Percentiles rank a stretch among this genome's conserved stretches.
phyloP scores from a whole-genome alignment of 2,329 filamentous ascomycete species.

The Trichoderma sp. region DNA sequence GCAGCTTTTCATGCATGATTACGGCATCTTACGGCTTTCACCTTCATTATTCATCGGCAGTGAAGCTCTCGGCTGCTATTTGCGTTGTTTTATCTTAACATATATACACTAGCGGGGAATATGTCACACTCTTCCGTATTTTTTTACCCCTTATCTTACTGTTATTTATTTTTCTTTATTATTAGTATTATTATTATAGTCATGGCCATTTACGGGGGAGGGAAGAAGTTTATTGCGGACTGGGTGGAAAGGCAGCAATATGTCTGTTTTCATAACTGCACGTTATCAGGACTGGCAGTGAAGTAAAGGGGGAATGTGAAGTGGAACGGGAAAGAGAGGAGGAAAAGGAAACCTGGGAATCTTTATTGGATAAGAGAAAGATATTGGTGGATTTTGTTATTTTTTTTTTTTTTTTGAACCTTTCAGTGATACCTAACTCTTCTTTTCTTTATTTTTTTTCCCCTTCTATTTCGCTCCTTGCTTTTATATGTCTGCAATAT shows the following conservation, averaged over 20 bases:
- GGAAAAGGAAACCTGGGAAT: background rate
- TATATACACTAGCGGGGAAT: constrained; percentile 17
- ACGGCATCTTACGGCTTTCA: constrained; percentile 22
- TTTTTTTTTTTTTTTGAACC: background rate
- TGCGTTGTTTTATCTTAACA: background rate
- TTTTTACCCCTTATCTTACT: background rate
- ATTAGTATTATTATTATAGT: background rate
- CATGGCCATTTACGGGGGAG: background rate
- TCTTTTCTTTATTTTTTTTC: constrained; percentile 4
- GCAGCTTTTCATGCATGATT: constrained; percentile 12
- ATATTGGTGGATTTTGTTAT: constrained; percentile 12
- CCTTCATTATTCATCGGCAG: constrained; percentile 17
- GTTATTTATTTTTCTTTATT: background rate
- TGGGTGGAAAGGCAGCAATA: background rate
- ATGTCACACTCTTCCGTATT: constrained; percentile 15
- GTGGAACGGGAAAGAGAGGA: background rate
- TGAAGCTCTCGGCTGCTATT: constrained; percentile 9
- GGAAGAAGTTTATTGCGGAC: background rate
- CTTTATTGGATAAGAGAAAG: constrained; percentile 3
- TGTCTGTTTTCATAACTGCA: background rate
- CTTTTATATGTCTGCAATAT: background rate
- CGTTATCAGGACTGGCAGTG: background rate
- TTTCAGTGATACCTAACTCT: constrained; percentile 24
- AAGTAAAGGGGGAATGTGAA: background rate
- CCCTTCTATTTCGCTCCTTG: background rate